Base-by-base conservation (phyloP, 1,139 yeast genomes). In the Magnusiomyces fungicola region DNA sequence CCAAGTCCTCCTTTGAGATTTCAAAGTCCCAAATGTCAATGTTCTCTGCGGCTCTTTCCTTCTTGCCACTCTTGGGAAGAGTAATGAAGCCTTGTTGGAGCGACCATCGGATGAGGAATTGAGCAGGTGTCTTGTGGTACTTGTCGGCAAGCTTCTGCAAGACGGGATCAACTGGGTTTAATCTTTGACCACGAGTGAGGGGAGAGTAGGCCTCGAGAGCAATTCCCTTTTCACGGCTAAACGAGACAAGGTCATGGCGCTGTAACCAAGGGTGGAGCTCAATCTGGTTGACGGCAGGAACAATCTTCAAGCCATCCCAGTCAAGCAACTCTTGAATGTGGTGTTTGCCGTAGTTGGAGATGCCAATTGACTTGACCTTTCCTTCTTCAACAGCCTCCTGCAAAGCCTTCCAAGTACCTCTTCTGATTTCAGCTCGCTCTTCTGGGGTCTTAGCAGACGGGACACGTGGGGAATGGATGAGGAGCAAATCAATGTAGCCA, bases 121-220 rank as follows among this genome's bases (percentile, higher is more conserved):
- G 76, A 30, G 74, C 78, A 2, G 73, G 66, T 1, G 71, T 56
- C 45, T 66, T 67, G 12, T 60, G 57, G 50, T 72, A 69, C 56
- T 69, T 69, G 43, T 66, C 54, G 32, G 74, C 74, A 40, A 75
- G 53, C 19, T 51, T 63, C 41, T 65, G 57, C 50, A 81, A 59
- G 43, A 69, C 73, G 3, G 80, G 77, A 56, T 80, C 83, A n/a
- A n/a, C n/a, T n/a, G n/a, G n/a, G 48, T 72, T 65, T 23, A 80
- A 61, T 58, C 78, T 75, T 48, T 65, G 62, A 4, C 88, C 84
- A 52, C 78, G 81, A 1, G 86, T 80, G 60, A 83, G 70, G 14
- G 95, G 92, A 3, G 86, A 78, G 64, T 76, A 85, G 0, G 92
- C 89, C 62, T 83, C 84, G 7, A 79, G 74, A 5, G 72, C 64